Conservation (phyloP, 1,139 yeast genomes). For the Debaryomyces psychrophilus region DNA sequence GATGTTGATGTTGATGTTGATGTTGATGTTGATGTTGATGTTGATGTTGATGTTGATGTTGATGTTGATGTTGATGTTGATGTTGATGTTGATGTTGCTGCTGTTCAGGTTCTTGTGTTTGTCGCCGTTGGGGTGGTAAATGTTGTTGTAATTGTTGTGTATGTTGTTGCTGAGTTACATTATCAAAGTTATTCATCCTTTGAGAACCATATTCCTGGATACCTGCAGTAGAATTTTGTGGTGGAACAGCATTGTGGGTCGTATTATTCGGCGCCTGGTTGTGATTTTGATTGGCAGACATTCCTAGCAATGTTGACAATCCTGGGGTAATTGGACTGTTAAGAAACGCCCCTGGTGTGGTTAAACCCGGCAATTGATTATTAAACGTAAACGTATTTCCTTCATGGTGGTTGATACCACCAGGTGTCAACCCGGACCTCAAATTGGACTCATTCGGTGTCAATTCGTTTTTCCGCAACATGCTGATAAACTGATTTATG, state of each 20-base stretch:
- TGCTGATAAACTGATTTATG: slow-evolving; percentile 34
- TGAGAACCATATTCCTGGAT: not conserved
- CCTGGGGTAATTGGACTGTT: slow-evolving; percentile 54
- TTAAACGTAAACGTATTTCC: slow-evolving; percentile 36
- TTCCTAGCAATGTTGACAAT: slow-evolving; percentile 43
- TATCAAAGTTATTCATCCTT: not conserved
- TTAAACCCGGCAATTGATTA: slow-evolving; percentile 40
- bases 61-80: slow-evolving; percentile 28
- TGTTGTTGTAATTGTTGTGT: not conserved
- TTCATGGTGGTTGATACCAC: slow-evolving; percentile 29
- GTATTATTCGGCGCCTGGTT: not conserved
- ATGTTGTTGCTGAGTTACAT: not conserved
- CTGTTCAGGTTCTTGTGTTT: slow-evolving; percentile 13
- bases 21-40: slow-evolving; percentile 8
- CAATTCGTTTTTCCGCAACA: slow-evolving; percentile 56
- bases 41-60: slow-evolving; percentile 13
- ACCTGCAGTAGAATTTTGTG: not conserved
- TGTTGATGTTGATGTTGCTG: slow-evolving; percentile 20
- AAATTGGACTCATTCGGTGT: slow-evolving; percentile 72
- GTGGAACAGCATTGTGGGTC: slow-evolving; percentile 6
- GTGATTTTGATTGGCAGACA: slow-evolving; percentile 12
- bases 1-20: not conserved
- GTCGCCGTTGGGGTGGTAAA: not conserved
- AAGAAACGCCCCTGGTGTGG: slow-evolving; percentile 48
- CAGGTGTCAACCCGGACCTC: slow-evolving; percentile 66